These are phyloP conservation scores for Wickerhamiella azymoides DNA, from an alignment of 805 yeast species.

Conservation along the genomic window DNA sequence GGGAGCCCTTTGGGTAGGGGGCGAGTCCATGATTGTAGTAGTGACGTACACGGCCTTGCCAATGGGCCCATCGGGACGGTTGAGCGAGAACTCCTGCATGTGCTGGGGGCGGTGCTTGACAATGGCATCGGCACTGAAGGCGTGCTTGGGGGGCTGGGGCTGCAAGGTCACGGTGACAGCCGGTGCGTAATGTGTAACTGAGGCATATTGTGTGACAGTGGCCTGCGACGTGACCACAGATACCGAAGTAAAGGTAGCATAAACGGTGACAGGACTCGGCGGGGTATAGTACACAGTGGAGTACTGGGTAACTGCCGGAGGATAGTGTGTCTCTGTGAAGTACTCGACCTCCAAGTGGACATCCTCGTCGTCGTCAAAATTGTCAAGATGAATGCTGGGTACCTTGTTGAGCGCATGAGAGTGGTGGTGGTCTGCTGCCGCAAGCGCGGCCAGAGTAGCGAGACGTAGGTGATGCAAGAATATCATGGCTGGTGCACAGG, in stretches of 20 bases:
- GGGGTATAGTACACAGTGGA: conserved; percentile 5
- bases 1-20: background rate
- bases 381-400: background rate
- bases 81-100: background rate
- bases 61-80: background rate
- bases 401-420: background rate
- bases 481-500: background rate
- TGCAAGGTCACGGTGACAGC: background rate
- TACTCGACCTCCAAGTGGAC: background rate
- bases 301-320: background rate
- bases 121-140: background rate
- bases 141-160: background rate
- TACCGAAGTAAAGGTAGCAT: background rate
- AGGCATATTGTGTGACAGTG: background rate
- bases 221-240: background rate
- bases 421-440: background rate
- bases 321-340: background rate
- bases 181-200: background rate
- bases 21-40: conserved; percentile 3
- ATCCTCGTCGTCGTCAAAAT: background rate
- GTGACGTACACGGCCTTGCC: conserved; percentile 1
- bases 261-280: background rate
- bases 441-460: background rate
- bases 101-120: background rate
- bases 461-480: background rate